Evolutionary conservation across 768 basidiomycete species (phyloP).

Genomic region (Tricholomella constricta): DNA sequence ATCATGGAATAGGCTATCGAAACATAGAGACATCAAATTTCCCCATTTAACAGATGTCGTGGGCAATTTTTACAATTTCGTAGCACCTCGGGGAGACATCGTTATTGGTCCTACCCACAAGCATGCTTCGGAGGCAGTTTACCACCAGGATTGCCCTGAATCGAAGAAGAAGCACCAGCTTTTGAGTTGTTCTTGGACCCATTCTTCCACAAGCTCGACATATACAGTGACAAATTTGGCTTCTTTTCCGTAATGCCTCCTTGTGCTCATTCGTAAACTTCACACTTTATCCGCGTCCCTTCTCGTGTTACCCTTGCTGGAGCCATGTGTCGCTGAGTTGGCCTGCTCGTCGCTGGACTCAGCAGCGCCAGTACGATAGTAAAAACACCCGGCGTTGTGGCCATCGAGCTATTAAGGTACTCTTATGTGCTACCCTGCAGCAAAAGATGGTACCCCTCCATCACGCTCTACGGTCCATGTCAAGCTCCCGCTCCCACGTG

Average conservation of each 20-base stretch:
- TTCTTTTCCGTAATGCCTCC: conserved; percentile 16
- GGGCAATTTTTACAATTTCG: background rate
- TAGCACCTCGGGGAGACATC: conserved; percentile 12
- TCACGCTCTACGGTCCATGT: conserved; percentile 13
- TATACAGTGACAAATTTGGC: conserved; percentile 11
- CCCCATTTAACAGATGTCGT: background rate
- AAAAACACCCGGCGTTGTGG: conserved; percentile 1
- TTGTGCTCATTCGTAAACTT: conserved; percentile 1
- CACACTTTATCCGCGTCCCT: background rate
- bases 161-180: conserved; percentile 15
- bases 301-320: conserved; percentile 3
- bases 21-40: conserved; percentile 7
- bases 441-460: conserved; percentile 14
- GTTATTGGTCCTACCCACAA: background rate
- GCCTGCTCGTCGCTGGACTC: background rate
- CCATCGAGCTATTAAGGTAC: conserved; percentile 4
- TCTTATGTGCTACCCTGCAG: conserved; percentile 17
- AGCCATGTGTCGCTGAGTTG: background rate
- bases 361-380: background rate
- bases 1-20: conserved; percentile 1
- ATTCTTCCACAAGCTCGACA: conserved; percentile 11
- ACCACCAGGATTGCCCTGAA: conserved; percentile 11
- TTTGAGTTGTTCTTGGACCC: conserved; percentile 10
- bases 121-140: conserved; percentile 5
- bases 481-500: conserved; percentile 24